Base-by-base conservation (phyloP, 345 rosid genomes). In the Fremontodendron californicum region DNA sequence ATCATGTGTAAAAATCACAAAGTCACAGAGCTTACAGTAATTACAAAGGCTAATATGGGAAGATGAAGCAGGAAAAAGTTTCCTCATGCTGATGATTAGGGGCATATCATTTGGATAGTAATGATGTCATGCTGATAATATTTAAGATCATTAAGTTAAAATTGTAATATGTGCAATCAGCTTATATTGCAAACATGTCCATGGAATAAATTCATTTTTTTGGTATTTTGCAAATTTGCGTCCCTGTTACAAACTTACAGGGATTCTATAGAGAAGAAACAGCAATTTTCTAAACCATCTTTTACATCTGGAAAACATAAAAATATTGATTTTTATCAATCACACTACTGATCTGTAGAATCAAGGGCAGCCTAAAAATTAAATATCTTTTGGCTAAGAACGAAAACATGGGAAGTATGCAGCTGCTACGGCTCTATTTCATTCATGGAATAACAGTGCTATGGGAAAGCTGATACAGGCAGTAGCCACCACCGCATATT, bases 1-100 rank as follows among this genome's bases (percentile, higher is more conserved):
- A 76, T 10, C 64, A 67, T 46, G 43, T 43, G 39, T 15, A 48
- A 15, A 69, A 75, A 62, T 23, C 64, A 58, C 8, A 46, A 78
- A 69, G 65, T 4, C 69, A 55, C 23, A 74, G 6, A 42, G 45
- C 57, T 74, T 68, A 27, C 5, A 68, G n/a, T 55, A 74, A 13
- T 12, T 37, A 27, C 19, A 33, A 55, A 70, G 31, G 46, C 46
- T 2, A 46, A 21, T 40, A 57, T 9, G 46, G 51, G 1, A 13
- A 12, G n/a, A n/a, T n/a, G 70, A 63, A 60, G 43, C 19, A 25
- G 31, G 45, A 51, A 51, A 51, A 31, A 10, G 2, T 19, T 71
- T 51, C 42, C 11, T 19, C 6, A n/a, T 19, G 37, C 10, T 31
- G 43, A 71, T 19, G 16, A 31, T 71, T 71, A 49, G 18, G 43